phyloP scores from a whole-genome alignment of 2,329 filamentous ascomycete species.

The Alternaria viburni region DNA sequence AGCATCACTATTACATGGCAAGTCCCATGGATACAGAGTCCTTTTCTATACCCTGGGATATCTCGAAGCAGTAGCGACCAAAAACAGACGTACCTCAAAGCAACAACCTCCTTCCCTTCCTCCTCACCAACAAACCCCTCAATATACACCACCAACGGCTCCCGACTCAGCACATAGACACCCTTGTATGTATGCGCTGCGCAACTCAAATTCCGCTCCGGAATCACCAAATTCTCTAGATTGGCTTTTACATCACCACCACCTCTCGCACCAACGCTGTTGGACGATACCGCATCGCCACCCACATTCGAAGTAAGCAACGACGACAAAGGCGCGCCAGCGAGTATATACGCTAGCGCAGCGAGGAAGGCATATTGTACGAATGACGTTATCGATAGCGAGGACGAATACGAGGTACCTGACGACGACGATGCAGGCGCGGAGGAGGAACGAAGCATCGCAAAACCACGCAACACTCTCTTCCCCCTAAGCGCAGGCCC shows the following conservation, averaged over 20 bases:
- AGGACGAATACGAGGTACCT: conserved; percentile 2
- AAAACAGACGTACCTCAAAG: conserved; percentile 56
- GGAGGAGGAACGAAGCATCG: conserved; percentile 6
- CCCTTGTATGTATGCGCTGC: conserved; percentile 44
- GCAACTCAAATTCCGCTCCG: conserved; percentile 49
- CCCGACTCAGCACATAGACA: conserved; percentile 58
- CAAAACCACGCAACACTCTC: neutral
- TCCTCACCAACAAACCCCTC: conserved; percentile 59
- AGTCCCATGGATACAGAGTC: neutral
- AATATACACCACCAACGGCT: conserved; percentile 65
- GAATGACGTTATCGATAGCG: conserved; percentile 28
- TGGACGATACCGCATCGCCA: neutral
- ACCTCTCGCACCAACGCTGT: neutral
- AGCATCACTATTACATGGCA: neutral
- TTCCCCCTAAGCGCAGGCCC: neutral
- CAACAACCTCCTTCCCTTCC: conserved; percentile 60
- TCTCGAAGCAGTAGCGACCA: neutral
- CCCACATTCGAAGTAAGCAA: neutral
- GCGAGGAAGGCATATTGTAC: conserved; percentile 42
- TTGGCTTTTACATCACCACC: conserved; percentile 31
- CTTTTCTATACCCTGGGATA: neutral
- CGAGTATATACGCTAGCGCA: conserved; percentile 42
- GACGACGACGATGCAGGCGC: conserved; percentile 1
- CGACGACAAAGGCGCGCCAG: conserved; percentile 42
- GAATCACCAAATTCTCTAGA: conserved; percentile 49